phyloP scores from a whole-genome alignment of 1,284 basidiomycete genomes.

The Pseudozyma thailandica region DNA sequence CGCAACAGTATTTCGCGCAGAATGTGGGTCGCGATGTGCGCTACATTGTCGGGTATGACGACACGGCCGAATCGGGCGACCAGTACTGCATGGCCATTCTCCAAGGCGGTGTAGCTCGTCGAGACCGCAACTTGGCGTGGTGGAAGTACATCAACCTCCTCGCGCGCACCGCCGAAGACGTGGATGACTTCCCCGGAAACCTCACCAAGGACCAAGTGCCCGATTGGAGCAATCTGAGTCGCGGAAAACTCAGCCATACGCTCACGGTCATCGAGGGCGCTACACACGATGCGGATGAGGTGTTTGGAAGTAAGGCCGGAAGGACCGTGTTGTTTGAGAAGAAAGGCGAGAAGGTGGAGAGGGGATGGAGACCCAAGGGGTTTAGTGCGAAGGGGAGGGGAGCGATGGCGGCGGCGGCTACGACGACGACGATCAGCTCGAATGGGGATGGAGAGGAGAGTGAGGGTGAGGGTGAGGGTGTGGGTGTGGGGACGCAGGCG shows the following conservation, averaged over 20 bases:
- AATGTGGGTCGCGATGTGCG: conserved; percentile 61
- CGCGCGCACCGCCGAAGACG: conserved; percentile 54
- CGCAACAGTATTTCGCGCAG: conserved; percentile 55
- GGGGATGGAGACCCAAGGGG: conserved; percentile 62
- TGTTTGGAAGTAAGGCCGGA: conserved; percentile 55
- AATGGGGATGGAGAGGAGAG: too few species aligned
- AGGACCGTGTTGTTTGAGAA: conserved; percentile 60
- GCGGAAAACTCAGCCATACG: conserved; percentile 43
- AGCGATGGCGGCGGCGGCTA: background rate
- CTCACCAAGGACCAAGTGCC: conserved; percentile 36
- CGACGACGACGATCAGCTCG: background rate
- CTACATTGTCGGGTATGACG: conserved; percentile 61
- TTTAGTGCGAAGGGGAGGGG: conserved; percentile 23
- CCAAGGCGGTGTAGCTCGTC: conserved; percentile 57
- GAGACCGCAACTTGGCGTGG: conserved; percentile 64
- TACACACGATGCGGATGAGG: conserved; percentile 55
- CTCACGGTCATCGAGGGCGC: conserved; percentile 60
- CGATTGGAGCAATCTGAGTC: conserved; percentile 57
- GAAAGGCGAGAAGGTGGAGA: conserved; percentile 25
- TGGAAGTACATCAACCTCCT: conserved; percentile 66
- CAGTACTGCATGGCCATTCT: conserved; percentile 65
- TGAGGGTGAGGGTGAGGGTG: too few species aligned
- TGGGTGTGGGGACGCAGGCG: too few species aligned
- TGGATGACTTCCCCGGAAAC: conserved; percentile 56
- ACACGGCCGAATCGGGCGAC: conserved; percentile 53